Conservation (phyloP, 2,329 filamentous ascomycete species). For the Aspergillus awamori region DNA sequence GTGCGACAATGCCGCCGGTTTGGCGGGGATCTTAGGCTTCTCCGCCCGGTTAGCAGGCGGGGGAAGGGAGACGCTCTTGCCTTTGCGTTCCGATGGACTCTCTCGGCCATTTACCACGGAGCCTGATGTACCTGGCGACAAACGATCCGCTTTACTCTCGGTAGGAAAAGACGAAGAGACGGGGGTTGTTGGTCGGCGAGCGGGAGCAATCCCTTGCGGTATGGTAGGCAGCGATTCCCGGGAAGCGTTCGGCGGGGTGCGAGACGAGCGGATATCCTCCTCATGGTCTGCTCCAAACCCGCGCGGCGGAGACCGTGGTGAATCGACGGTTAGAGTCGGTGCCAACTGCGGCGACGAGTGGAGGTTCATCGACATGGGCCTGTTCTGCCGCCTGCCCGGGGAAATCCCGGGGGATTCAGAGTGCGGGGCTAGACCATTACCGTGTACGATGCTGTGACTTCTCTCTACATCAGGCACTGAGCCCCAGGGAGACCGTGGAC, state of each 20-base stretch:
- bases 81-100: conserved; percentile 33
- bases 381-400: conserved; percentile 63
- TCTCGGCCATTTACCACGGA: conserved; percentile 19
- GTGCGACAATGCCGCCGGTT: conserved; percentile 42
- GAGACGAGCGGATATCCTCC: conserved; percentile 62
- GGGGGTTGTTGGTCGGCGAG: conserved; percentile 37
- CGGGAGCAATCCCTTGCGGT: conserved; percentile 14
- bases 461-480: conserved; percentile 26
- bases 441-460: conserved; percentile 22
- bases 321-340: conserved; percentile 48
- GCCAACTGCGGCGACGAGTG: conserved; percentile 46
- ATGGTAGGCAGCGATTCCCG: conserved; percentile 31
- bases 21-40: conserved; percentile 68
- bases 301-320: conserved; percentile 47
- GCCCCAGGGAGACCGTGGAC: conserved; percentile 44
- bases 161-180: conserved; percentile 28
- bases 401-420: conserved; percentile 55
- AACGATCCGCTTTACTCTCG: conserved; percentile 20
- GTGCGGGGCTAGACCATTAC: conserved; percentile 30
- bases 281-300: conserved; percentile 50
- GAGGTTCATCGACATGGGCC: conserved; percentile 50
- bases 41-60: conserved; percentile 80
- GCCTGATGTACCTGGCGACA: conserved; percentile 24
- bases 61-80: conserved; percentile 55
- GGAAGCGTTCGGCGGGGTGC: conserved; percentile 29